phyloP scores from a whole-genome alignment of 352 stramenopile genomes.

The Globisporangium middletonii region DNA sequence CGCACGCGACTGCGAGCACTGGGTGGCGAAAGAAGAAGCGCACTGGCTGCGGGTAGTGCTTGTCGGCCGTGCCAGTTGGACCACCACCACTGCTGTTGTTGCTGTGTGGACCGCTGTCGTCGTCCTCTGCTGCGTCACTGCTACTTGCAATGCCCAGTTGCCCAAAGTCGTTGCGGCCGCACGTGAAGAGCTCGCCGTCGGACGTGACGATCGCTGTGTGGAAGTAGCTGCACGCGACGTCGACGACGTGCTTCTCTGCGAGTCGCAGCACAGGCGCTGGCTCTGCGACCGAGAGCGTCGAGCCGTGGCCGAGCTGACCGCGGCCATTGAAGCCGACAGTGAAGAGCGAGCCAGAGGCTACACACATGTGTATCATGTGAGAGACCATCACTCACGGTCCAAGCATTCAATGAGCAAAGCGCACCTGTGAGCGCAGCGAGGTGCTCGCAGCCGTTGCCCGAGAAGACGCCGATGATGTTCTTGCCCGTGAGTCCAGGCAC shows the following conservation, averaged over 20 bases:
- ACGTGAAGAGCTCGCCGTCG: conserved; percentile 78
- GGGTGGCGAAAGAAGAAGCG: conserved; percentile 34
- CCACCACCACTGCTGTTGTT: neutral
- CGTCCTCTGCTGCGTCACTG: neutral
- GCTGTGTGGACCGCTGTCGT: neutral
- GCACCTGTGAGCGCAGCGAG: conserved; percentile 73
- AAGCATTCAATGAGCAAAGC: neutral
- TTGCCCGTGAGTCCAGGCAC: conserved; percentile 55
- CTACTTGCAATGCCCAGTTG: conserved; percentile 79
- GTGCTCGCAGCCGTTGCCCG: conserved; percentile 92
- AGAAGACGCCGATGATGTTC: conserved; percentile 68
- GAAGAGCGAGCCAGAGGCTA: conserved; percentile 76
- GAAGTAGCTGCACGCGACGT: conserved; percentile 91
- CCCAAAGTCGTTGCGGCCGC: conserved; percentile 91
- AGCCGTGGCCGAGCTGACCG: conserved; percentile 85
- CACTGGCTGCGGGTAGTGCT: conserved; percentile 56
- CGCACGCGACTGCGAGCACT: conserved; percentile 78
- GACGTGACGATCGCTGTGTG: conserved; percentile 83
- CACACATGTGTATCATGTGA: conserved; percentile 16
- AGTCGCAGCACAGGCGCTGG: conserved; percentile 42
- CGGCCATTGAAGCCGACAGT: conserved; percentile 91
- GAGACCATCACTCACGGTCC: too few species aligned
- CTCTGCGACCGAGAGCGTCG: conserved; percentile 51
- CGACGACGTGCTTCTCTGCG: conserved; percentile 44
- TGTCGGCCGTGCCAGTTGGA: conserved; percentile 24